Conservation (phyloP, 768 basidiomycete species). For the Cystobasidium onofrii region DNA sequence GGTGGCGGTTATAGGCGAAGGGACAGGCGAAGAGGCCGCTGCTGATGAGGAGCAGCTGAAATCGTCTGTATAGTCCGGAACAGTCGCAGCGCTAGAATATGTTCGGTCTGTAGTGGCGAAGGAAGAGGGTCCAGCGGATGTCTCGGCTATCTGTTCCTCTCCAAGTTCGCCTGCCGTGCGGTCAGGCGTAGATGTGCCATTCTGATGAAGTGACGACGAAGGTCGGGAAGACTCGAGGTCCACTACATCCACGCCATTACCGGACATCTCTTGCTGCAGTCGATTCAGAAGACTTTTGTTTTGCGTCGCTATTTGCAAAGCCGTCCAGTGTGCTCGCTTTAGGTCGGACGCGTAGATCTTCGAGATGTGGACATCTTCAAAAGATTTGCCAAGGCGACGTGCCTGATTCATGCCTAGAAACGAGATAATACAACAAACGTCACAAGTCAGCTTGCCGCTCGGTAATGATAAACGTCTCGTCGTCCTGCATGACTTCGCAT, state of each 20-base stretch:
- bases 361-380: constrained; percentile 38
- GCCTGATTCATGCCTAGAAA: constrained; percentile 34
- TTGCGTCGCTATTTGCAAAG: constrained; percentile 31
- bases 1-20: constrained; percentile 5
- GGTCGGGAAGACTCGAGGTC: neutral
- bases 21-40: constrained; percentile 28
- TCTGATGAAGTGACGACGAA: neutral
- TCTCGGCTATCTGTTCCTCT: constrained; percentile 1
- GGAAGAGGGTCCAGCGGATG: constrained; percentile 3
- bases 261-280: neutral
- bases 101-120: neutral
- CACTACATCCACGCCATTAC: neutral
- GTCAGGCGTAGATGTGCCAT: neutral
- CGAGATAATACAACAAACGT: neutral
- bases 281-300: constrained; percentile 16
- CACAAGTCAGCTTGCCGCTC: too few relatives aligned
- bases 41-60: constrained; percentile 26
- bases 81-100: neutral
- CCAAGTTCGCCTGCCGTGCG: neutral
- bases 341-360: constrained; percentile 47
- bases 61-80: constrained; percentile 11
- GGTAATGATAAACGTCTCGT: too few relatives aligned
- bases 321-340: constrained; percentile 48
- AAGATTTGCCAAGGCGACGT: constrained; percentile 34
- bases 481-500: neutral